Evolutionary conservation across 2,329 filamentous ascomycete genomes (phyloP), one percentile per base, ranked within the genome.

Genomic region (Trichoderma guizhouense): DNA sequence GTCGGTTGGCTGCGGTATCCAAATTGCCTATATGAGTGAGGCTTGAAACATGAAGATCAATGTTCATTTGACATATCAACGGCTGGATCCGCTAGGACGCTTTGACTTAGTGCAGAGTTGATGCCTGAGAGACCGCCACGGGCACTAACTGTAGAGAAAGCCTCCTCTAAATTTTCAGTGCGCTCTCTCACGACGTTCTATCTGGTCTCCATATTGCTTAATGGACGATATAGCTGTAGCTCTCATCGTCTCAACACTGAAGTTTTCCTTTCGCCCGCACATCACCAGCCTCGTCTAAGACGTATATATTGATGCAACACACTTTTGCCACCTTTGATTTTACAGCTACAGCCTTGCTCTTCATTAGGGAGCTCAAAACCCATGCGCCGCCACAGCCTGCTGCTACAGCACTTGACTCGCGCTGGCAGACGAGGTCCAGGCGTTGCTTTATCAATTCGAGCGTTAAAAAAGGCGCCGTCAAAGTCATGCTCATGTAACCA

Each of bases 371-470:
- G 21, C 36, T 47, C 51, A 57, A 47, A 43, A 71, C 73, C 55
- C 69, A 79, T 79, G 78, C 73, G 79, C n/a, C 77, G 72, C 71
- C 75, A 75, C 21, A 74, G 60, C 70, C 72, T 78, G 61, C 72
- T 71, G 36, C 55, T 51, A 47, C 72, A 74, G 72, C 74, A 74
- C 73, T 73, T 75, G 73, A 71, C 72, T 68, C 73, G 69, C 66
- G 67, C 71, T 24, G 12, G 60, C 32, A 72, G 66, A 74, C 65
- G 70, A 30, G 58, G 53, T 26, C 30, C 60, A 61, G 55, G 62
- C 11, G 72, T 15, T 65, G 36, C n/a, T 63, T 70, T 24, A 61
- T 39, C 32, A 11, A 47, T 58, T 34, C 53, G 63, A 26, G 30
- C 32, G 15, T 18, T 39, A 9, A 28, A 39, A 53, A 11, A 14